phyloP scores from a whole-genome alignment of 306 rosid species.

The Corylus americana region DNA sequence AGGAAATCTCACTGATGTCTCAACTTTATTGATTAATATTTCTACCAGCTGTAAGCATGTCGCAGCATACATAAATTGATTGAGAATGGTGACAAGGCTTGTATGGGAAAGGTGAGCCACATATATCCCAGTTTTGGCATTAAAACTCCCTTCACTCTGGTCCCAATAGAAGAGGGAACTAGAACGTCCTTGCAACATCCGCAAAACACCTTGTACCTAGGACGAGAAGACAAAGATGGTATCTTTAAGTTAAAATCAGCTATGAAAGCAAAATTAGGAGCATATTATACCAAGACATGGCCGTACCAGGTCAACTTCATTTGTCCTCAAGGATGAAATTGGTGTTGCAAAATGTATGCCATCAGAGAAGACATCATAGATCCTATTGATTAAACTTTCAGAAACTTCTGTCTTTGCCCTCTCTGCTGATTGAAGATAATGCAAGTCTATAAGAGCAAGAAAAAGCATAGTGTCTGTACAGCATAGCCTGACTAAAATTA shows the following conservation, averaged over 20 bases:
- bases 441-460: background rate
- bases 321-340: conserved; percentile 59
- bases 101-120: conserved; percentile 65
- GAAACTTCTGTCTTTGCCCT: conserved; percentile 50
- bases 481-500: background rate
- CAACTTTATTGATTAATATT: conserved; percentile 42
- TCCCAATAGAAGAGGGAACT: conserved; percentile 77
- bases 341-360: conserved; percentile 74
- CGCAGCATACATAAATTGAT: conserved; percentile 73
- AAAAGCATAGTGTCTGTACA: background rate
- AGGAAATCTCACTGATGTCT: conserved; percentile 41
- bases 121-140: conserved; percentile 57
- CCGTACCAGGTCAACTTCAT: conserved; percentile 70
- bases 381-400: conserved; percentile 56
- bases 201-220: conserved; percentile 84
- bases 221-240: background rate
- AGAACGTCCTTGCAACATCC: conserved; percentile 88
- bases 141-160: conserved; percentile 37
- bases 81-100: conserved; percentile 63
- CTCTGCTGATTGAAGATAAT: conserved; percentile 32
- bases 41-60: conserved; percentile 72
- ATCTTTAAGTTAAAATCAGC: conserved; percentile 11
- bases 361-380: conserved; percentile 54
- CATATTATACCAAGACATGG: background rate
- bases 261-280: background rate